Evolutionary conservation across 1,284 basidiomycete species (phyloP).

Genomic region (Termitomyces sp.): DNA sequence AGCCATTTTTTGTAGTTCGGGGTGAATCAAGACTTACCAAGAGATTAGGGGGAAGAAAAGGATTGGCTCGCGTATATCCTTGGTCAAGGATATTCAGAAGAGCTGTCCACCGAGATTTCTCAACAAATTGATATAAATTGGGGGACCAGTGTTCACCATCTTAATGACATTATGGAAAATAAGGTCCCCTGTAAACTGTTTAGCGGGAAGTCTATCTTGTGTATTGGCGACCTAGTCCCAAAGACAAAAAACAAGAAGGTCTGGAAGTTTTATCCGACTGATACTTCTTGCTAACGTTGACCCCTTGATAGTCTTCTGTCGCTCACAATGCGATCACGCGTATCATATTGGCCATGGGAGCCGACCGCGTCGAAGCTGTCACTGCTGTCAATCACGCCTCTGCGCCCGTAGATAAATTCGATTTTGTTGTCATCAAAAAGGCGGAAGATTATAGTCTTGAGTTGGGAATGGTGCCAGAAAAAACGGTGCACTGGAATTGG

Average conservation of each 20-base stretch:
- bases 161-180: slow-evolving; percentile 54
- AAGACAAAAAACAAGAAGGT: slow-evolving; percentile 37
- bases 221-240: slow-evolving; percentile 56
- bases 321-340: slow-evolving; percentile 30
- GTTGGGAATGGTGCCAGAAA: slow-evolving; percentile 23
- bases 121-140: slow-evolving; percentile 72
- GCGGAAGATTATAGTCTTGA: slow-evolving; percentile 27
- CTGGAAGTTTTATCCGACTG: slow-evolving; percentile 5
- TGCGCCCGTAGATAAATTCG: slow-evolving; percentile 29
- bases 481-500: slow-evolving; percentile 59
- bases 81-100: slow-evolving; percentile 60
- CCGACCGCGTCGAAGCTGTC: slow-evolving; percentile 56
- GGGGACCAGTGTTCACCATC: slow-evolving; percentile 53
- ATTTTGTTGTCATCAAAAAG: slow-evolving; percentile 67
- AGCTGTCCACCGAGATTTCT: slow-evolving; percentile 48
- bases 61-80: slow-evolving; percentile 67
- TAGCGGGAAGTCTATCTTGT: slow-evolving; percentile 46
- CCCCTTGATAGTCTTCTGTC: slow-evolving; percentile 19
- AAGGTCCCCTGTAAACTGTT: slow-evolving; percentile 55
- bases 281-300: neutral
- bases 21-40: slow-evolving; percentile 9
- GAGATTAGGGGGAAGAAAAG: slow-evolving; percentile 30
- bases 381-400: slow-evolving; percentile 33
- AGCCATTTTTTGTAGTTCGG: slow-evolving; percentile 18
- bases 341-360: slow-evolving; percentile 74